These are phyloP conservation scores for Nicotiana tomentosiformis DNA, from an alignment of 257 asterid species.

Conservation along the genomic window DNA sequence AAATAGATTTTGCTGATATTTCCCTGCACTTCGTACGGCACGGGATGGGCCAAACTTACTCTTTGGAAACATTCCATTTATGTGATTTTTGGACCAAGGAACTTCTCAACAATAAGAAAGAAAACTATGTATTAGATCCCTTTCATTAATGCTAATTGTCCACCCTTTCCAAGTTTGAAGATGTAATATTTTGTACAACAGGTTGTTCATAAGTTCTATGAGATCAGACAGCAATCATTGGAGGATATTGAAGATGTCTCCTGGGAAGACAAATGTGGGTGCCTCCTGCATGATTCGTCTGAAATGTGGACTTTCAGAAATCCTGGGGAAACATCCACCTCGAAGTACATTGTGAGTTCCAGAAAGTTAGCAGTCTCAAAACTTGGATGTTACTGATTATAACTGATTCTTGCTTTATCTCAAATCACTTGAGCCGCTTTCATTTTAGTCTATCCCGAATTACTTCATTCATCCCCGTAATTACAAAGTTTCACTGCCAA, in stretches of 20 bases:
- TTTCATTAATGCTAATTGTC: neutral
- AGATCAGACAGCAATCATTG: conserved; percentile 50
- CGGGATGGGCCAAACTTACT: neutral
- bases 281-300: conserved; percentile 63
- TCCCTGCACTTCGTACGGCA: neutral
- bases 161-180: conserved; percentile 1
- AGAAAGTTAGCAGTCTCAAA: neutral
- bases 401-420: neutral
- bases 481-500: neutral
- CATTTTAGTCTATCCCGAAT: neutral
- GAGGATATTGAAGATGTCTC: conserved; percentile 37
- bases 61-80: neutral
- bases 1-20: neutral
- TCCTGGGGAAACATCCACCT: conserved; percentile 67
- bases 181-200: conserved; percentile 19
- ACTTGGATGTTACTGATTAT: neutral
- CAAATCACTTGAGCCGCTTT: neutral
- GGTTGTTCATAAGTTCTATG: conserved; percentile 81
- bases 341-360: conserved; percentile 68
- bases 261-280: conserved; percentile 75
- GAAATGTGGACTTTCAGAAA: conserved; percentile 71
- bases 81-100: neutral
- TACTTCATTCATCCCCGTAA: neutral
- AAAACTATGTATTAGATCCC: neutral
- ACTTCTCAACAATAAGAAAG: neutral